Evolutionary conservation across 2,329 filamentous ascomycete species (phyloP), one percentile per base, ranked within the genome.

Genomic region (Colletotrichum plurivorum): DNA sequence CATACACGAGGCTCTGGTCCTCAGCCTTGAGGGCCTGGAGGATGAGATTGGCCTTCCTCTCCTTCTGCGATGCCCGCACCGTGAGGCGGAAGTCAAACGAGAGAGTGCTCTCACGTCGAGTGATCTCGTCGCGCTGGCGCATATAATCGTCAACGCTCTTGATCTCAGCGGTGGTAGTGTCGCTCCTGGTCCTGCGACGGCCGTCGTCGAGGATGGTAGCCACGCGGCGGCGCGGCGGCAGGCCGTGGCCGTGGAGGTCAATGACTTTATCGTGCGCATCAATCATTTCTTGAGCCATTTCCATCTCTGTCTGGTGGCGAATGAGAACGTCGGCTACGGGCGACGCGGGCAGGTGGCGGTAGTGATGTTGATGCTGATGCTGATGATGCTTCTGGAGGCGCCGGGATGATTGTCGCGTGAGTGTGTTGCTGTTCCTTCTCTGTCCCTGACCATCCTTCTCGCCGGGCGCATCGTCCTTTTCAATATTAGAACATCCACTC

Each of bases 51-150:
- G 80, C 84, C 5, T 71, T 63, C 3, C 56, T 60, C 73, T 87
- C 84, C 8, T 77, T 72, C 0, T 72, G 9, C 4, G 78, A 77
- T 3, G 82, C 80, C 6, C 72, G 64, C 5, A 51, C 46, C 22
- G 75, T 76, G 71, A 80, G 83, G 6, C 59, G 66, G 59, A 78
- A 75, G 69, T 85, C 84, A 73, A 85, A 87, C 2, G 77, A 78
- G 5, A 84, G 71, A 4, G 73, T 73, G 7, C 72, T 73, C 70
- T 86, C 83, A 3, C 75, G 73, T 4, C 69, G 58, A 20, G 76
- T 63, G 3, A 84, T 54, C 13, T 74, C 71, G 0, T 73, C 51
- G 27, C 83, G 81, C 25, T 75, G 49, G 43, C 62, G 54, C 12
- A 76, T 55, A 68, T 84, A 85, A 18, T 74, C 74, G 9, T 72